phyloP scores from a whole-genome alignment of 2,329 filamentous ascomycete genomes.

The Triangularia setosa region DNA sequence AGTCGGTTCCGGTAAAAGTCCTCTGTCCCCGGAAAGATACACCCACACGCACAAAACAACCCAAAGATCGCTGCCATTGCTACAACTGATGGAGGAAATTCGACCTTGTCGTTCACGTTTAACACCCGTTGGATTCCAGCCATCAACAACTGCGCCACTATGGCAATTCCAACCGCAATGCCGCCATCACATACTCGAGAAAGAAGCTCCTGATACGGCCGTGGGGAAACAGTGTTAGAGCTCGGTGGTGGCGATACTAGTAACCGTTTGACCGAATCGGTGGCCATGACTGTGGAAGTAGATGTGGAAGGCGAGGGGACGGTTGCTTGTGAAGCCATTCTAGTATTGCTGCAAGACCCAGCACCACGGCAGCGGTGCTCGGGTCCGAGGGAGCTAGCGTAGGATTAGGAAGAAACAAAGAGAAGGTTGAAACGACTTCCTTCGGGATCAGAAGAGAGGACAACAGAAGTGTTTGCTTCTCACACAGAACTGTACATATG shows the following conservation, averaged over 20 bases:
- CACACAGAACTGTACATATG: slow-evolving; percentile 18
- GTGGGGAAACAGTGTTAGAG: not conserved
- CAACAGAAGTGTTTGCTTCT: slow-evolving; percentile 21
- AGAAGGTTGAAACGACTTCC: not conserved
- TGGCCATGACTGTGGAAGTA: not conserved
- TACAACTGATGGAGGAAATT: slow-evolving; percentile 46
- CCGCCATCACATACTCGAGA: slow-evolving; percentile 27
- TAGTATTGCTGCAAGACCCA: slow-evolving; percentile 10
- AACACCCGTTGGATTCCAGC: slow-evolving; percentile 40
- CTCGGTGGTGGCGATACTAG: not conserved
- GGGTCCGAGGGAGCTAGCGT: slow-evolving; percentile 8
- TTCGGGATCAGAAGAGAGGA: slow-evolving; percentile 1
- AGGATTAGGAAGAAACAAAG: not conserved
- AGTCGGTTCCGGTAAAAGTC: slow-evolving; percentile 27
- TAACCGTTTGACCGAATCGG: not conserved
- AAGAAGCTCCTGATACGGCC: not conserved
- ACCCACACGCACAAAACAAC: slow-evolving; percentile 18
- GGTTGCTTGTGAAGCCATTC: slow-evolving; percentile 9
- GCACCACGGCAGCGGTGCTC: slow-evolving; percentile 20
- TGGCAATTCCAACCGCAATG: slow-evolving; percentile 36
- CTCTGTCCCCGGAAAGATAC: slow-evolving; percentile 20
- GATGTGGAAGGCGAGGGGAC: not conserved
- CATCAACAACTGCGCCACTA: slow-evolving; percentile 43
- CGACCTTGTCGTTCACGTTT: slow-evolving; percentile 27
- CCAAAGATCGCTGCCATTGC: slow-evolving; percentile 44